Evolutionary conservation across 495 filamentous ascomycete genomes (phyloP), one percentile per base, ranked within the genome.

Genomic region (Penicillium daleae): DNA sequence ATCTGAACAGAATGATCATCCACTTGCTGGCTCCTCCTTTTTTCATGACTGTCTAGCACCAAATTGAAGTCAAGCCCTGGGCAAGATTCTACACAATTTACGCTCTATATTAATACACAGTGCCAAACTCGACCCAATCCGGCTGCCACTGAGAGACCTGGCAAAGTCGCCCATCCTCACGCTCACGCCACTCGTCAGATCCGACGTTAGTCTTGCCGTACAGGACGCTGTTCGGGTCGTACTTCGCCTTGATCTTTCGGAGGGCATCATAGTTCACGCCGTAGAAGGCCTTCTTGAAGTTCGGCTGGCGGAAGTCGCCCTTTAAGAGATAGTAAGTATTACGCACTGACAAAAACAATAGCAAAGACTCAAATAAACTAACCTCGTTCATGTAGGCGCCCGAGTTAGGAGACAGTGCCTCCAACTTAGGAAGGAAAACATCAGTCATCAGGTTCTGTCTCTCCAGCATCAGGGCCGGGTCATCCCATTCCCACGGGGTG

Each of bases 121-220:
- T 54, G 31, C 56, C 56, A 40, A 65, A 65, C 10, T 61, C 35
- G 0, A 33, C 2, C 63, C 63, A 65, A 7, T 29, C 24, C 3
- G 48, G 22, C 37, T 65, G 29, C 58, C 63, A 61, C 9, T 64
- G 44, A 29, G 22, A 31, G 5, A 31, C 33, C 13, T 66, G 71
- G 44, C 79, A 81, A 13, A 54, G 51, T 9, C 77, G 66, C n/a
- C 80, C 79, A 65, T 69, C 66, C 2, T 57, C 33, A 1, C 44
- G 48, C 42, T 69, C 68, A 1, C 19, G 59, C 86, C 87, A 90
- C 19, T 75, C 74, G 49, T 89, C 87, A 60, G 83, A 86, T 3
- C 87, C 87, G 3, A 90, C 87, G 22, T 82, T 87, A 2, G 82
- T 82, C 15, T 65, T 69, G 42, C 80, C 88, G 76, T 86, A 89